phyloP scores from a whole-genome alignment of 495 filamentous ascomycete genomes.

The Venustampulla echinocandica region DNA sequence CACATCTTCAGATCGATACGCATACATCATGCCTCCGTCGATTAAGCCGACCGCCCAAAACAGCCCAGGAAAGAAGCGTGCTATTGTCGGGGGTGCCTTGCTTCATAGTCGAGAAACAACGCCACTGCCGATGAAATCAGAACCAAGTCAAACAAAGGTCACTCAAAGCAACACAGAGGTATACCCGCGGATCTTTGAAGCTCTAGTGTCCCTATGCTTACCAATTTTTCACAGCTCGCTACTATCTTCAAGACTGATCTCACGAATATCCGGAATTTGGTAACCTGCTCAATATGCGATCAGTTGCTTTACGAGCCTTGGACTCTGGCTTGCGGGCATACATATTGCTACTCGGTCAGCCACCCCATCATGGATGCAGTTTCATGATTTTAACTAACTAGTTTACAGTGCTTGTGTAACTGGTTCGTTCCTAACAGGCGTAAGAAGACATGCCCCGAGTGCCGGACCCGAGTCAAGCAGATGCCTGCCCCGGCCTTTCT shows the following conservation, averaged over 20 bases:
- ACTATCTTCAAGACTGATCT: conserved; percentile 19
- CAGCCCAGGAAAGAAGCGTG: neutral
- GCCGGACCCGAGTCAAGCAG: conserved; percentile 48
- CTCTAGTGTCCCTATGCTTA: no score
- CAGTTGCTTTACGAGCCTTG: conserved; percentile 65
- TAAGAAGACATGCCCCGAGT: conserved; percentile 67
- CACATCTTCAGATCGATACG: no score
- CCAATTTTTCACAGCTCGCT: conserved; percentile 8
- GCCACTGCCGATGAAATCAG: conserved; percentile 2
- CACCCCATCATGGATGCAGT: neutral
- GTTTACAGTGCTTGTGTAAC: conserved; percentile 48
- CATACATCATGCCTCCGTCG: conserved; percentile 2
- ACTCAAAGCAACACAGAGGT: conserved; percentile 6
- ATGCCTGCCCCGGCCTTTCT: conserved; percentile 63
- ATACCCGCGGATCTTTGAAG: no score
- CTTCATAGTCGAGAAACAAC: conserved; percentile 10
- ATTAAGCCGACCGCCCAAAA: neutral
- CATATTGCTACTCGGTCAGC: conserved; percentile 63
- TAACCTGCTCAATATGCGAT: conserved; percentile 63
- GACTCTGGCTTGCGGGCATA: conserved; percentile 62
- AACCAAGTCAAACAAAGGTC: neutral
- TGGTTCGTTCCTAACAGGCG: conserved; percentile 52
- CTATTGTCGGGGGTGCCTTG: neutral
- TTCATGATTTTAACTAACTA: neutral
- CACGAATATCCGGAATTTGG: conserved; percentile 14